Base-by-base conservation (phyloP, 2,329 filamentous ascomycete species). In the Exophiala alcalophila region DNA sequence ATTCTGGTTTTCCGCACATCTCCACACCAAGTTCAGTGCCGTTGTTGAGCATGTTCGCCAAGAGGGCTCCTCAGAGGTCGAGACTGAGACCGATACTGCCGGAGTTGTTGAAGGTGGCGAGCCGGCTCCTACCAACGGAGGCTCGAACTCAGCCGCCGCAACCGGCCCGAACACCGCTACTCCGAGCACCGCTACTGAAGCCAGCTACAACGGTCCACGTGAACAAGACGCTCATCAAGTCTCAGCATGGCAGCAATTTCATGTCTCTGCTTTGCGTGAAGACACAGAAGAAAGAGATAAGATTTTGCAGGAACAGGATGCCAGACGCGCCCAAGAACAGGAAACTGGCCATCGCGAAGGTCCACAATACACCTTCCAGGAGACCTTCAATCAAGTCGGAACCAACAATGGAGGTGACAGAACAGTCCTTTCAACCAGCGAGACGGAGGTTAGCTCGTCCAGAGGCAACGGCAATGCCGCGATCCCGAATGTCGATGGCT, bases 1-100 rank as follows among this genome's bases (percentile, higher is more conserved):
- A 0, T 84, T 88, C 61, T 98, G 92, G 92, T 96, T 97, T 61
- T 84, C 86, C 25, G 92, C 90, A 2, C 92, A 98, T 65, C 66
- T 97, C 67, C 92, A 98, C 65, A 82, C 85, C 69, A 94, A 91
- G 60, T 97, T 84, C 61, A 66, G 83, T 1, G 92, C 90, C 1
- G 49, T 72, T 1, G 64, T 81, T 33, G 58, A 73, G 4, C 71
- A 81, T 49, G 61, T 64, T 11, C 57, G 68, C 10, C 57, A 59
- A 18, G 39, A 47, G 4, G 20, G 12, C 10, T 21, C 34, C 11
- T 25, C 16, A 15, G 12, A 23, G 12, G 20, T n/a, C n/a, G n/a
- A n/a, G n/a, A n/a, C n/a, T n/a, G 11, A 28, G 16, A 24, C 19
- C 30, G 12, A 26, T 16, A 31, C 21, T n/a, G n/a, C 21, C 23